Percentiles rank a stretch among this genome's conserved stretches.
Conservation (phyloP, 352 stramenopile species). For the Pythium monospermum region DNA sequence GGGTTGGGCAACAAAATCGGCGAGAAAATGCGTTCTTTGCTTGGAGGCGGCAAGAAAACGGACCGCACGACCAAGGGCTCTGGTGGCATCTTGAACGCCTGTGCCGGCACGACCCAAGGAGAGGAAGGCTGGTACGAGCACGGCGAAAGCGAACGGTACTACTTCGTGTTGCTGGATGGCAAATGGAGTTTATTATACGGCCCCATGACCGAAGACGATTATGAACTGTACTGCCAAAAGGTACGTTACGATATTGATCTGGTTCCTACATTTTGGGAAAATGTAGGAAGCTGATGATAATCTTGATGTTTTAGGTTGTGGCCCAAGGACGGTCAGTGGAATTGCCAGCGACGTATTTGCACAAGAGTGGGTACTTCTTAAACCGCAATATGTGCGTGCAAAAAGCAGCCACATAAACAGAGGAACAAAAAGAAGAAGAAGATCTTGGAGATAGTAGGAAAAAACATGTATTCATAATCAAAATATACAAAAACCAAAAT, state of each 20-base stretch:
- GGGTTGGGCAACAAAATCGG: slow-evolving; percentile 69
- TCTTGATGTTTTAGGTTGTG: slow-evolving; percentile 36
- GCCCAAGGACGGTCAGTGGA: slow-evolving; percentile 64
- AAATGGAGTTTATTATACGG: slow-evolving; percentile 86
- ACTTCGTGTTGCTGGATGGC: slow-evolving; percentile 75
- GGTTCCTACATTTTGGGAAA: no score
- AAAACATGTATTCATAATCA: slow-evolving; percentile 12
- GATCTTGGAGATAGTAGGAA: no score
- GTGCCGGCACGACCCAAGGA: slow-evolving; percentile 67
- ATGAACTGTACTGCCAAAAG: slow-evolving; percentile 69
- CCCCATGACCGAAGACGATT: slow-evolving; percentile 82
- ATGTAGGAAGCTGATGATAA: no score
- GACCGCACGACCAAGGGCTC: slow-evolving; percentile 55
- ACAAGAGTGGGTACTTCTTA: slow-evolving; percentile 77
- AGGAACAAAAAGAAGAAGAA: no score
- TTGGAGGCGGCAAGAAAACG: slow-evolving; percentile 69
- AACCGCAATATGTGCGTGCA: slow-evolving; percentile 63
- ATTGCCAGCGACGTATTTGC: slow-evolving; percentile 70
- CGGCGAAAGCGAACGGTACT: slow-evolving; percentile 83
- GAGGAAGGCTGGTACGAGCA: slow-evolving; percentile 88
- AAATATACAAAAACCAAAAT: background rate
- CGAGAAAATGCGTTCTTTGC: slow-evolving; percentile 76
- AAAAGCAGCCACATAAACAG: slow-evolving; percentile 20
- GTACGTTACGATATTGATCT: slow-evolving; percentile 22
- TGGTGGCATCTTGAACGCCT: slow-evolving; percentile 79